Evolutionary conservation across 2,329 filamentous ascomycete genomes (phyloP).

Genomic region (Seiridium cupressi): DNA sequence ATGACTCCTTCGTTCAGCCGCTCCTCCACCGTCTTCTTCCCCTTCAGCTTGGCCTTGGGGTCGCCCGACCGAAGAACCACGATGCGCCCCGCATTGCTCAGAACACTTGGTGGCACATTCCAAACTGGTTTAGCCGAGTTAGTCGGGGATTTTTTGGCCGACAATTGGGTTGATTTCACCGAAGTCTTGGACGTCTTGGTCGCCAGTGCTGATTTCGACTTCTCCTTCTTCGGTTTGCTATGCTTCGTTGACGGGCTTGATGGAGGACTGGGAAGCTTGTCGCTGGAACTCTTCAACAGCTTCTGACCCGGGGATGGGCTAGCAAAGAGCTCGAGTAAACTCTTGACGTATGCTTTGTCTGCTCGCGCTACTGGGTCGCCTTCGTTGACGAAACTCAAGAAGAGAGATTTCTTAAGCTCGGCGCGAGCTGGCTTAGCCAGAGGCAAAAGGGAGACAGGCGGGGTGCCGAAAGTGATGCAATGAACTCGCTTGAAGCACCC

Average conservation of each 20-base stretch:
- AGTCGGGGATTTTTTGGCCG: conserved; percentile 12
- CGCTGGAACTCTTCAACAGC: conserved; percentile 12
- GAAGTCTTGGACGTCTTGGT: conserved; percentile 21
- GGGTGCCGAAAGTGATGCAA: conserved; percentile 83
- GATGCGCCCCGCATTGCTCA: conserved; percentile 69
- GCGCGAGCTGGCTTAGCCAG: conserved; percentile 55
- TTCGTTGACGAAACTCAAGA: conserved; percentile 80
- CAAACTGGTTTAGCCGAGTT: conserved; percentile 45
- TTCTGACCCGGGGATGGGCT: conserved; percentile 48
- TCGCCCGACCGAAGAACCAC: conserved; percentile 61
- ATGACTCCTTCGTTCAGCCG: conserved; percentile 60
- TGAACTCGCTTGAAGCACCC: conserved; percentile 75
- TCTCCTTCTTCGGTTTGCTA: conserved; percentile 21
- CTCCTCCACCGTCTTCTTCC: conserved; percentile 48
- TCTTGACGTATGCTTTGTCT: conserved; percentile 73
- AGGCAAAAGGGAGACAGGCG: conserved; percentile 72
- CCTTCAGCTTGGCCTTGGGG: conserved; percentile 32
- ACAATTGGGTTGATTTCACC: conserved; percentile 16
- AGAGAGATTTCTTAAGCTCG: conserved; percentile 63
- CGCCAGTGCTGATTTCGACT: conserved; percentile 20
- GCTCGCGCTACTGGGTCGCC: conserved; percentile 78
- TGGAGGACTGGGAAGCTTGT: conserved; percentile 8
- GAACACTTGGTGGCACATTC: conserved; percentile 62
- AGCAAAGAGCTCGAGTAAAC: conserved; percentile 68
- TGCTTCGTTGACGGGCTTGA: conserved; percentile 15